phyloP scores from a whole-genome alignment of 345 rosid genomes.

The Camelina hispida region DNA sequence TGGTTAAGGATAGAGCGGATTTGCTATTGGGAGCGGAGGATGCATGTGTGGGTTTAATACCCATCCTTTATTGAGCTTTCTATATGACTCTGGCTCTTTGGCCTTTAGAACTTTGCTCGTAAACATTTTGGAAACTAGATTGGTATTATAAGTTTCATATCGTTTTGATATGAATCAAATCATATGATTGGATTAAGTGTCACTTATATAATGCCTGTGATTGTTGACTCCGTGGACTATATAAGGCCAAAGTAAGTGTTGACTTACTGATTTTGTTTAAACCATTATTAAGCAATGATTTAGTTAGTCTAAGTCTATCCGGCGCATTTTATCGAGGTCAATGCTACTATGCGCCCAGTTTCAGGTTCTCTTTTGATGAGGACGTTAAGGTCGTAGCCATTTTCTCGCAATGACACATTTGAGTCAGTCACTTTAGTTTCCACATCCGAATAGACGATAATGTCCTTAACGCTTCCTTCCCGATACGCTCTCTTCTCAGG shows the following conservation, averaged over 20 bases:
- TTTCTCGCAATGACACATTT: conserved; percentile 18
- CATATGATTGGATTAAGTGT: conserved; percentile 20
- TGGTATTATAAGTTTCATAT: conserved; percentile 34
- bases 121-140: conserved; percentile 27
- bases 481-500: conserved; percentile 51
- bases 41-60: conserved; percentile 12
- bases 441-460: conserved; percentile 41
- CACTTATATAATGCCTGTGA: not conserved
- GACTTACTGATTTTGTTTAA: not conserved
- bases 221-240: not conserved
- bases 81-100: conserved; percentile 29
- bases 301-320: not conserved
- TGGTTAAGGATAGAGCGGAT: conserved; percentile 8
- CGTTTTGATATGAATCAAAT: conserved; percentile 28
- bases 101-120: conserved; percentile 23
- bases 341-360: conserved; percentile 21
- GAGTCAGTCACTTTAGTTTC: conserved; percentile 16
- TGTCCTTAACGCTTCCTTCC: conserved; percentile 52
- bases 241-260: not conserved
- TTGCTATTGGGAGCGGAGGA: conserved; percentile 5
- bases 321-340: not conserved
- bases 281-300: not conserved
- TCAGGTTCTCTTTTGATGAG: not conserved
- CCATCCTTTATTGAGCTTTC: conserved; percentile 24
- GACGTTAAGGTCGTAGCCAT: conserved; percentile 21